Base-by-base conservation (phyloP, 1,139 yeast genomes). In the Candida sp. region DNA sequence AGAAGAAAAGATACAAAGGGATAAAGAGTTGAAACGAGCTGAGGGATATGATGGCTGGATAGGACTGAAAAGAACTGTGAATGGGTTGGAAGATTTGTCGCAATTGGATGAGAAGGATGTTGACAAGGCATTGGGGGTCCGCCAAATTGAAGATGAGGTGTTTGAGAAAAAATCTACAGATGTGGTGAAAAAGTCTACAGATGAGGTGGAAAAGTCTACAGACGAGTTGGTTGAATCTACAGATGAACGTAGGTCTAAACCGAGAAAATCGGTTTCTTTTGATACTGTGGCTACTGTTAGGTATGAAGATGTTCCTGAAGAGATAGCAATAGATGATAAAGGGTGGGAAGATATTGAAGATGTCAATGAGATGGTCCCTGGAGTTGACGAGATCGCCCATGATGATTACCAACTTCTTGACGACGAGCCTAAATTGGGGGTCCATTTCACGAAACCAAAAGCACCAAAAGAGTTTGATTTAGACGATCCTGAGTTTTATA, bases 11-110 rank as follows among this genome's bases (percentile, higher is more conserved):
- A 36, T 52, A 30, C 54, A 41, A 33, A 47, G 49, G 38, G 42
- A 45, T 25, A 35, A 33, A 19, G 38, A 44, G n/a, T 66, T 75
- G 46, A 67, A 70, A 1, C 84, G 79, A 44, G 80, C 84, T 2
- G 87, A 84, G 56, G 88, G 90, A 11, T 76, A 76, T 46, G 82
- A 81, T 38, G 81, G 84, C 5, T 82, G 90, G 90, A 81, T 84
- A 38, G 91, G 91, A n/a, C 85, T 86, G 2, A 68, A 69, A 46
- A 73, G 64, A 46, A 66, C 75, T 5, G 60, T 64, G 11, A 58
- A 64, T 3, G 74, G 76, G 3, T 40, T 62, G 38, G 43, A 55
- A 6, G 70, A 64, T 41, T 54, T 71, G 29, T 60, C 75, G 0
- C 65, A 64, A 29, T 56, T 73, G 44, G 73, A 71, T 43, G 56